These are phyloP conservation scores for Juncus effusus DNA, from an alignment of 176 grass and related monocot species.

Conservation along the genomic window DNA sequence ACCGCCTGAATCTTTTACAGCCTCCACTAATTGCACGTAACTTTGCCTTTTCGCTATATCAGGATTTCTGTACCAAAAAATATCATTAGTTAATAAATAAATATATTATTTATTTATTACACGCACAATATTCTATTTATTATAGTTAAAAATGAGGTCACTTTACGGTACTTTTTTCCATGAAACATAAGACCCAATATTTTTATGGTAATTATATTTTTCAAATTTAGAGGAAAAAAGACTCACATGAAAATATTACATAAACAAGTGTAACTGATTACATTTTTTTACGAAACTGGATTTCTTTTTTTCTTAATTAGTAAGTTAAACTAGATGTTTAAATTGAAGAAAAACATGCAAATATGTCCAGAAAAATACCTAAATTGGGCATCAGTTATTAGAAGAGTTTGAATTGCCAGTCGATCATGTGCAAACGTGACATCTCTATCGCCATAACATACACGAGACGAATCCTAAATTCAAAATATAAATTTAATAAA, in stretches of 20 bases:
- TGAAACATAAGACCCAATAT: too few species aligned
- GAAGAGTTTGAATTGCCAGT: conserved; percentile 75
- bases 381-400: conserved; percentile 91
- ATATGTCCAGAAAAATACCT: conserved; percentile 35
- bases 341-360: neutral
- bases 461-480: conserved; percentile 78
- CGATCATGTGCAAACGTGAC: conserved; percentile 78
- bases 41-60: conserved; percentile 68
- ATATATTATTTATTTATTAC: too few species aligned
- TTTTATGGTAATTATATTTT: too few species aligned
- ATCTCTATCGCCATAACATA: conserved; percentile 93
- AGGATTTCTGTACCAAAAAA: conserved; percentile 52
- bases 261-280: too few species aligned
- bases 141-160: too few species aligned
- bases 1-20: conserved; percentile 60
- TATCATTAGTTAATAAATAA: neutral
- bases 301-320: neutral
- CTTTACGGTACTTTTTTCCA: too few species aligned
- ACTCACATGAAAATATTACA: too few species aligned
- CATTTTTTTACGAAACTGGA: neutral
- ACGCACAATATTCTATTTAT: too few species aligned
- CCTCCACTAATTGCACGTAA: conserved; percentile 72
- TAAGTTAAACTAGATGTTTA: conserved; percentile 2
- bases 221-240: too few species aligned
- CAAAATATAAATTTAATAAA: conserved; percentile 25